These are phyloP conservation scores for Ramularia endophylla DNA, from an alignment of 2,329 filamentous ascomycete species.

Conservation along the genomic window DNA sequence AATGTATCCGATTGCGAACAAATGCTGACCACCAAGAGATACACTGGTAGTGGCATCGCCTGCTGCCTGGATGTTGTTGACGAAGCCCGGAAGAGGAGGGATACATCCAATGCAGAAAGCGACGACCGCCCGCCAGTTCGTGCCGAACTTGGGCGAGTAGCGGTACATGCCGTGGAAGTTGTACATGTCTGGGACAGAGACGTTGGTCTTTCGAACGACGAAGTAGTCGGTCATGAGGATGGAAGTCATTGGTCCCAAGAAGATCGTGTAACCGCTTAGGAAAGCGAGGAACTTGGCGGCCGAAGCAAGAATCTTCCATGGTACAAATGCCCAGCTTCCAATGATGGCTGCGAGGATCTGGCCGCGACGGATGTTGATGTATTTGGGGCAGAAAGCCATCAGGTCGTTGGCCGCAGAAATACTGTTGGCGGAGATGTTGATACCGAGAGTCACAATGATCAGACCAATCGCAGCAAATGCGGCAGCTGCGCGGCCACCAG, in stretches of 20 bases:
- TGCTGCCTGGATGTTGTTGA: constrained; percentile 34
- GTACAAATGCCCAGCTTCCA: constrained; percentile 34
- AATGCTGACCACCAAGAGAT: constrained; percentile 42
- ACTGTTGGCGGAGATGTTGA: constrained; percentile 49
- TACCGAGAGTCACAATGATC: constrained; percentile 51
- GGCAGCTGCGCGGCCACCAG: constrained; percentile 22
- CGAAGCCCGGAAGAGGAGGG: constrained; percentile 52
- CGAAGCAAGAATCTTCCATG: constrained; percentile 34
- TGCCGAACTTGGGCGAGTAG: constrained; percentile 41
- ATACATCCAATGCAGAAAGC: constrained; percentile 53
- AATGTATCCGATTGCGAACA: constrained; percentile 42
- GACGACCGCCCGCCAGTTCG: constrained; percentile 55
- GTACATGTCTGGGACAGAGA: constrained; percentile 48
- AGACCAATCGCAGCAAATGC: constrained; percentile 24
- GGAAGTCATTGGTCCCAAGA: constrained; percentile 57
- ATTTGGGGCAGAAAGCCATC: constrained; percentile 46
- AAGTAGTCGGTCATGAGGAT: constrained; percentile 57
- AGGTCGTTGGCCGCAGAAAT: constrained; percentile 51
- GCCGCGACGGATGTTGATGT: constrained; percentile 40
- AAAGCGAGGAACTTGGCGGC: constrained; percentile 34
- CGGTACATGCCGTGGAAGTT: constrained; percentile 45
- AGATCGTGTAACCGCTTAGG: constrained; percentile 60
- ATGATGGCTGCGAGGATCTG: constrained; percentile 33
- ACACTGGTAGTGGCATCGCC: constrained; percentile 33
- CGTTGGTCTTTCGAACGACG: constrained; percentile 45